phyloP scores from a whole-genome alignment of 495 filamentous ascomycete species.

The Neurospora sp. region DNA sequence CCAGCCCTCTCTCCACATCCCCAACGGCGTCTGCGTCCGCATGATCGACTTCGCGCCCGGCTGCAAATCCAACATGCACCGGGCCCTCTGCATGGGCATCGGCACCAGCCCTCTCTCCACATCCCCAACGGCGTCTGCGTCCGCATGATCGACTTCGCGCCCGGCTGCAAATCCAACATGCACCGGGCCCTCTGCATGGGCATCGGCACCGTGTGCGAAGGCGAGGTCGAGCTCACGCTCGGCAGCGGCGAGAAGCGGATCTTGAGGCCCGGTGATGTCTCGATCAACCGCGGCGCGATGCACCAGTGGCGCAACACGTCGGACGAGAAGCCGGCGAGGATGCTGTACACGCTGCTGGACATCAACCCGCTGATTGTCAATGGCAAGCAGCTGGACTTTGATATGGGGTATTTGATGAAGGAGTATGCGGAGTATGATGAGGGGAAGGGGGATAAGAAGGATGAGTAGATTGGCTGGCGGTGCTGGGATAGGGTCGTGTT shows the following conservation, averaged over 20 bases:
- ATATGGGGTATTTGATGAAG: not conserved
- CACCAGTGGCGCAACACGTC: conserved; percentile 54
- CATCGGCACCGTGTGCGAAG: conserved; percentile 51
- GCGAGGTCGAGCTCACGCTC: conserved; percentile 39
- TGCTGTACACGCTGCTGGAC: not conserved
- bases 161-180: conserved; percentile 25
- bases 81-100: too few relatives aligned
- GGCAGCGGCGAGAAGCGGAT: conserved; percentile 39
- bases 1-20: too few relatives aligned
- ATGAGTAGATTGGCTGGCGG: not conserved
- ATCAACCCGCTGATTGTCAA: not conserved
- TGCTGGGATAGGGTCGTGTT: not conserved
- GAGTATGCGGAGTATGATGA: not conserved
- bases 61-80: too few relatives aligned
- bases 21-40: too few relatives aligned
- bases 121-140: not conserved
- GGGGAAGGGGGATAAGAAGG: not conserved
- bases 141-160: not conserved
- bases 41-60: too few relatives aligned
- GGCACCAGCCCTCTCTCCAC: not conserved
- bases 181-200: conserved; percentile 51
- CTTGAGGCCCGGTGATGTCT: conserved; percentile 39
- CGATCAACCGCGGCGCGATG: conserved; percentile 47
- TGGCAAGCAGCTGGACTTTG: not conserved
- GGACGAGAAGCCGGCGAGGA: not conserved